A percentile compares a stretch with the other conserved stretches of the same genome.
Evolutionary conservation across 1,284 basidiomycete species (phyloP).

Genomic region (Schizophyllum commune): DNA sequence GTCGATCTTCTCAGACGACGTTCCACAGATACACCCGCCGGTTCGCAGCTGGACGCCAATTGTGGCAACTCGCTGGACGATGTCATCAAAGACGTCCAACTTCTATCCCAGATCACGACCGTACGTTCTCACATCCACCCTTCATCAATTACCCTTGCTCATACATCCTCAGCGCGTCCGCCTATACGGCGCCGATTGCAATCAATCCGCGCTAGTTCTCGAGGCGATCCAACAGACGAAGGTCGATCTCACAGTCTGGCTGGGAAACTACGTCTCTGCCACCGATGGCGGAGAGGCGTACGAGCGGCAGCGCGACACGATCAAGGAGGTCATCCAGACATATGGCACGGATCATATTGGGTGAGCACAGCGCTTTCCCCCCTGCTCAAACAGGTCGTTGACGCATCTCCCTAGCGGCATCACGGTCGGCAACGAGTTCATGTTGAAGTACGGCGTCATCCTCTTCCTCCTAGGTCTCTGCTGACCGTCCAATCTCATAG

Average conservation of each 20-base stretch:
- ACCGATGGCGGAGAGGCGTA: conserved; percentile 65
- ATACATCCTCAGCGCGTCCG: conserved; percentile 26
- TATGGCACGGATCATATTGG: conserved; percentile 75
- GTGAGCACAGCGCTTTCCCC: too few species aligned
- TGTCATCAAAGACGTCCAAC: conserved; percentile 39
- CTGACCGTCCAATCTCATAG: conserved; percentile 23
- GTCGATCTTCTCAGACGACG: neutral
- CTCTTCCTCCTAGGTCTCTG: too few species aligned
- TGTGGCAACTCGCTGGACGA: conserved; percentile 38
- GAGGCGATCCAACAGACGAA: conserved; percentile 56
- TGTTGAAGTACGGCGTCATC: conserved; percentile 63
- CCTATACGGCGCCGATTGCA: conserved; percentile 40
- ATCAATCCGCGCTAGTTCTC: conserved; percentile 30
- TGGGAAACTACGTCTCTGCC: conserved; percentile 71
- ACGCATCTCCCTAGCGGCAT: conserved; percentile 40
- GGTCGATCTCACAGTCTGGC: conserved; percentile 78
- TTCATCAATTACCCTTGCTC: neutral
- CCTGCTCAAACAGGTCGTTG: too few species aligned
- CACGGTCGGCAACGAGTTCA: conserved; percentile 79
- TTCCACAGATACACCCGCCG: conserved; percentile 44
- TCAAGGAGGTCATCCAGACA: conserved; percentile 62
- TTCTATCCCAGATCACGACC: conserved; percentile 40
- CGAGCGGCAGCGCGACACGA: conserved; percentile 58
- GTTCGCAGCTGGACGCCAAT: conserved; percentile 34
- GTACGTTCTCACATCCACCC: conserved; percentile 1